Evolutionary conservation across 2,329 filamentous ascomycete genomes (phyloP).

Genomic region (Diaporthe humulicola): DNA sequence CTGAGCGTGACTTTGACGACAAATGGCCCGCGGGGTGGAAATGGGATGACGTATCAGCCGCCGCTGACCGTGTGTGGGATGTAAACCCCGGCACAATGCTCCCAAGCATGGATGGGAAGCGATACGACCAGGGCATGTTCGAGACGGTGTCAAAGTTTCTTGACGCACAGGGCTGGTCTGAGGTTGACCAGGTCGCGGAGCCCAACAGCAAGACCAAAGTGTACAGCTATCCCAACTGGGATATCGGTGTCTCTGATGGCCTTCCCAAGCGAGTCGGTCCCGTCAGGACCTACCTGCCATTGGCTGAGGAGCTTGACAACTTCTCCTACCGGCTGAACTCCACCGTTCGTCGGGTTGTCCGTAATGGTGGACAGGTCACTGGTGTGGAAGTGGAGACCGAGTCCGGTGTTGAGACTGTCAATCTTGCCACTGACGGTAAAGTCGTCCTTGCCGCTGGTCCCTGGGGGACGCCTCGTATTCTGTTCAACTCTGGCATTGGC

Average conservation of each 20-base stretch:
- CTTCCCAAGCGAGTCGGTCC: constrained; percentile 38
- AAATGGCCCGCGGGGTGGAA: constrained; percentile 48
- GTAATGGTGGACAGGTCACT: constrained; percentile 33
- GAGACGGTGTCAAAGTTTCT: constrained; percentile 36
- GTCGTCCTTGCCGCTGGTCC: constrained; percentile 42
- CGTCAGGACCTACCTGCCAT: constrained; percentile 42
- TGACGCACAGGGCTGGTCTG: constrained; percentile 32
- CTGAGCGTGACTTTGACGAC: constrained; percentile 45
- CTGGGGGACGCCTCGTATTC: constrained; percentile 39
- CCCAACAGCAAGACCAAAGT: constrained; percentile 38
- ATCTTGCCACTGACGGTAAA: constrained; percentile 39
- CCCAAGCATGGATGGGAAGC: constrained; percentile 44
- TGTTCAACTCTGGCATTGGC: constrained; percentile 34
- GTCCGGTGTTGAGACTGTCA: constrained; percentile 2
- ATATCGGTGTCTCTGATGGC: constrained; percentile 31
- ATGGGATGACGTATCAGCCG: constrained; percentile 44
- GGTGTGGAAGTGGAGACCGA: constrained; percentile 19
- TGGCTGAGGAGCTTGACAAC: constrained; percentile 40
- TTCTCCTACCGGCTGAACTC: constrained; percentile 43
- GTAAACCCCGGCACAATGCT: constrained; percentile 44
- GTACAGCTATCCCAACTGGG: constrained; percentile 25
- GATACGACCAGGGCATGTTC: constrained; percentile 36
- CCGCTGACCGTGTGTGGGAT: constrained; percentile 45
- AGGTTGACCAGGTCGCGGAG: constrained; percentile 35
- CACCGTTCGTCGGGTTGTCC: constrained; percentile 42